Evolutionary conservation across 2,329 filamentous ascomycete species (phyloP), one percentile per base, ranked within the genome.

Genomic region (Colletotrichum sp.): DNA sequence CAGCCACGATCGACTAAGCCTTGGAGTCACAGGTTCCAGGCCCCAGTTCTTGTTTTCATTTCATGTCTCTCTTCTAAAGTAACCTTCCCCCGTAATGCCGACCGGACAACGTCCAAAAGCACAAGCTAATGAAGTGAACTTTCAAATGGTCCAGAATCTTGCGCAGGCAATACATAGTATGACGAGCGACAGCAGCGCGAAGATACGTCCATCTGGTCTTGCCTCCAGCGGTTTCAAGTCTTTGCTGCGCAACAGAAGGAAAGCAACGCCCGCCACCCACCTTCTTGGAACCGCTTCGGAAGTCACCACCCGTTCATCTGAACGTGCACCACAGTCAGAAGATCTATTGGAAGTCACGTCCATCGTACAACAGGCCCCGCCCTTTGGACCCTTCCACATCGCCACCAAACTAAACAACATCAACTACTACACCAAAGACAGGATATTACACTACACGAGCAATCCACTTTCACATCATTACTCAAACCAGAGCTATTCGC

Each of bases 11-110:
- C 8, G 9, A 39, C 16, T 4, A 16, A 16, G 36, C 8, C 16
- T 9, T 19, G 36, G 16, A 19, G 36, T 39, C 36, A 39, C 36
- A 19, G 36, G 16, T 39, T 39, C 16, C 15, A 19, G 15, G 16
- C 16, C 36, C 7, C 8, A 39, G 8, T 5, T 19, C 36, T n/a
- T 44, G 19, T 19, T n/a, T n/a, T n/a, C 19, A 6, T 44, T 4
- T 44, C 5, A n/a, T 6, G n/a, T 9, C 19, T 6, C n/a, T 12
- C 3, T n/a, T 44, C 39, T n/a, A 3, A 44, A 44, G 1, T 9
- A 44, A 0, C 3, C 2, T n/a, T 12, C 19, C 9, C 9, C 13
- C 19, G 0, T 6, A 4, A n/a, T 11, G 9, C 13, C 8, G 8
- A 11, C 6, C 39, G 8, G 19, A 11, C 11, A 19, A n/a, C 5